Base-by-base conservation (phyloP, 805 yeast species). In the Candida montana region DNA sequence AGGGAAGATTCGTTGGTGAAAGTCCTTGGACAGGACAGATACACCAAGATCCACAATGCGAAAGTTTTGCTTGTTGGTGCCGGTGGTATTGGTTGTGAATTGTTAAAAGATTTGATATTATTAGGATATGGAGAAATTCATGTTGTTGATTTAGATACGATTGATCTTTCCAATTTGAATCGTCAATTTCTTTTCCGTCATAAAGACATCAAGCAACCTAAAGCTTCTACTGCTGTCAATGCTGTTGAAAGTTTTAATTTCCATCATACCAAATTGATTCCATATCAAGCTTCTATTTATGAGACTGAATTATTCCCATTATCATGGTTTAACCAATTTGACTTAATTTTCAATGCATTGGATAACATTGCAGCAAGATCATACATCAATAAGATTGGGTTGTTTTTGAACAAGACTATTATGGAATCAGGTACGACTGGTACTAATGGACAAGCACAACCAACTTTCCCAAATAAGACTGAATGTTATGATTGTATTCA, bases 361-460 rank as follows among this genome's bases (percentile, higher is more conserved):
- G 99, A 93, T 59, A 93, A 93, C 59, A 67, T 90, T 24, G 95
- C 88, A 40, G 99, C 99, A 0, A 72, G 99, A 53, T 68, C 90
- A 13, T 85, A 89, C 60, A 96, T 95, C 38, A 93, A 93, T 58
- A 75, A 77, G 44, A 79, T 91, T 65, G 82, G 91, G 9, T 71
- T 91, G 12, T 83, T 84, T 45, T 65, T 86, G 16, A 67, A 73
- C 21, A 82, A 73, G 21, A 95, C 95, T 1, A 70, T 91, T 38
- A 78, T 93, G 73, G 99, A 93, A 61, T 78, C 88, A 41, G 99
- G 99, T 9, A 90, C 98, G 0, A 85, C 96, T 0, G 99, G 99
- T 2, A 84, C 82, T 49, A 81, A 80, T 48, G 99, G 99, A 18
- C 96, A 93, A 59, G 85, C 86, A 27, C 96, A 88, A 57, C 96